phyloP scores from a whole-genome alignment of 208 protist genomes.

The Leishmania tropica region DNA sequence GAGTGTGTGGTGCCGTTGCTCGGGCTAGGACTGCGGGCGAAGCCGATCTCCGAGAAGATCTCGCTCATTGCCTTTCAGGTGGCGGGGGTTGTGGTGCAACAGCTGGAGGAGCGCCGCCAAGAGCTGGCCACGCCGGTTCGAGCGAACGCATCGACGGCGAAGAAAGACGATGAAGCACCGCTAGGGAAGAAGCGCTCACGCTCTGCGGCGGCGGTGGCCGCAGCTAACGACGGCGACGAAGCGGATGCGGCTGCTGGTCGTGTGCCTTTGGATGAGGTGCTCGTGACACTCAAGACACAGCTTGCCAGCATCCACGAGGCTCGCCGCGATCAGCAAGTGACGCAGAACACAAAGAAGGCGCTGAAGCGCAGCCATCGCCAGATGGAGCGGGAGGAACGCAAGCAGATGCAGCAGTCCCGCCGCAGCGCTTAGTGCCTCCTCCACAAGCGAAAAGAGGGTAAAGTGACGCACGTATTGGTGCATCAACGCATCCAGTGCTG shows the following conservation, averaged over 20 bases:
- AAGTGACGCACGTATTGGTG: background rate
- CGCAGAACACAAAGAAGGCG: constrained; percentile 34
- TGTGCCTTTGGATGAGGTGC: constrained; percentile 34
- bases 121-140: constrained; percentile 24
- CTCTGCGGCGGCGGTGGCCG: background rate
- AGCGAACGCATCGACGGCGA: background rate
- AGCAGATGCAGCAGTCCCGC: constrained; percentile 10
- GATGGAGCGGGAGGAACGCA: constrained; percentile 37
- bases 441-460: background rate
- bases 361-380: constrained; percentile 44
- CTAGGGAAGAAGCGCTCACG: constrained; percentile 23
- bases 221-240: constrained; percentile 2
- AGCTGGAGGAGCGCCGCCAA: constrained; percentile 67
- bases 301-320: constrained; percentile 32
- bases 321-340: constrained; percentile 34
- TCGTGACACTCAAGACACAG: constrained; percentile 36
- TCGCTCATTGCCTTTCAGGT: constrained; percentile 61
- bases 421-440: background rate
- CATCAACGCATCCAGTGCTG: background rate
- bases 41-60: constrained; percentile 59
- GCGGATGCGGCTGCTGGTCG: background rate
- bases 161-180: background rate
- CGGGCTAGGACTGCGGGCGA: constrained; percentile 42
- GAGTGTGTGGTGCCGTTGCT: constrained; percentile 55
- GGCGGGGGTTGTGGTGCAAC: constrained; percentile 58